Base-by-base conservation (phyloP, 2,329 filamentous ascomycete species). In the Aspergillus sp. region DNA sequence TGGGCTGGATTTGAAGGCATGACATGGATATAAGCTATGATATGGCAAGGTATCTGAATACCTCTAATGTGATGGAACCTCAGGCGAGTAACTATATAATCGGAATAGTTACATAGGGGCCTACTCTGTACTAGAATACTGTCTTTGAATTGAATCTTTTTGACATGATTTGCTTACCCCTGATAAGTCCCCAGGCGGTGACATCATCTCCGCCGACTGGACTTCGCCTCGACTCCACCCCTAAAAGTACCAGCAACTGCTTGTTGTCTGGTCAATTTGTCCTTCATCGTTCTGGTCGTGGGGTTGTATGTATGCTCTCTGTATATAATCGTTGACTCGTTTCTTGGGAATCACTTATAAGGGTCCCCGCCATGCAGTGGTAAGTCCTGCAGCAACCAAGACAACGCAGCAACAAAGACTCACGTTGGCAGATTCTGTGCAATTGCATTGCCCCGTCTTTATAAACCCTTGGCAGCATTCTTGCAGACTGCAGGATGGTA, bases 401-500 rank as follows among this genome's bases (percentile, higher is more conserved):
- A 6, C n/a, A 36, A 3, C 34, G 32, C 6, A 36, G n/a, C 26
- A 19, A 19, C 19, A 19, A 19, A 19, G 36, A 39, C 36, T 39
- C 36, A 39, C 36, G 5, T 19, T 39, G 7, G 19, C 36, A 39
- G 36, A 26, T 27, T 9, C 7, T 39, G 36, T 39, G 36, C 36
- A 27, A 27, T 7, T 27, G 8, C n/a, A 39, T 39, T 39, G 12
- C 36, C 3, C 36, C 12, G 27, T 26, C 19, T 39, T 39, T 5
- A 39, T 39, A 39, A 8, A 8, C 12, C 6, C 7, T 39, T 12
- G 26, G 6, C 26, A 39, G 36, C 12, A 8, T 26, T 39, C 36
- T 32, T 32, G 30, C 30, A 32, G 30, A 9, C 30, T 39, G 36
- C 36, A 39, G 36, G 36, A 53, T 53, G 51, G 49, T 53, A 49